Base-by-base conservation (phyloP, 805 yeast species). In the Ogataea degrootiae region DNA sequence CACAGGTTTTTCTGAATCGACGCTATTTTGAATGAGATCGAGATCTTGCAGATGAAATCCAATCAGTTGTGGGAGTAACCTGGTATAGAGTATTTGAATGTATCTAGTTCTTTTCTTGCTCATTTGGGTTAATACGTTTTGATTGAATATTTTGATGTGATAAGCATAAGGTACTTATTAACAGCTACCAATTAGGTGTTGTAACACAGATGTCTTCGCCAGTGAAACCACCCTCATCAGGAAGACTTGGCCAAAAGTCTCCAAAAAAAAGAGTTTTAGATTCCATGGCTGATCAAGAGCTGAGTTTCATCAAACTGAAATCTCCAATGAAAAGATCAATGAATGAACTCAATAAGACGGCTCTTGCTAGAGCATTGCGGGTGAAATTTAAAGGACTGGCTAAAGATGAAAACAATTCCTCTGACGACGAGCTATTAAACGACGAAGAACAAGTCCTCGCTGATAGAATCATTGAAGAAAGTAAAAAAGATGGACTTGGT, bases 321-420 rank as follows among this genome's bases (percentile, higher is more conserved):
- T 73, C 79, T 12, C 82, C 82, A 4, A 19, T 43, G 34, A 67
- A 63, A 34, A 53, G 81, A 53, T 49, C 70, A 1, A 54, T 63
- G 48, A 58, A 58, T 1, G 75, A 68, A 7, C 51, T 70, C 37
- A 77, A 80, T 47, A 59, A 62, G 39, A 69, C 77, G 2, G 86
- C 86, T 1, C 59, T 76, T 23, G 72, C 73, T 52, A 61, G 75
- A 48, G 81, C 86, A 0, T 61, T 69, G 21, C 55, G 55, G 22
- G 62, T 68, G 5, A 66, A 65, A 19, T 69, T 65, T 46, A 53
- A 60, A 50, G 61, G 40, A 4, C 34, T 52, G 14, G 29, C 48
- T 5, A 39, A 41, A 6, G 44, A 41, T 4, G 70, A 66, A 6
- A 56, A 50, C 22, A 57, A 50, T 11, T 56, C 60, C 7, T 68